phyloP scores from a whole-genome alignment of 148 eudicot genomes.

The Vaccinium darrowii region DNA sequence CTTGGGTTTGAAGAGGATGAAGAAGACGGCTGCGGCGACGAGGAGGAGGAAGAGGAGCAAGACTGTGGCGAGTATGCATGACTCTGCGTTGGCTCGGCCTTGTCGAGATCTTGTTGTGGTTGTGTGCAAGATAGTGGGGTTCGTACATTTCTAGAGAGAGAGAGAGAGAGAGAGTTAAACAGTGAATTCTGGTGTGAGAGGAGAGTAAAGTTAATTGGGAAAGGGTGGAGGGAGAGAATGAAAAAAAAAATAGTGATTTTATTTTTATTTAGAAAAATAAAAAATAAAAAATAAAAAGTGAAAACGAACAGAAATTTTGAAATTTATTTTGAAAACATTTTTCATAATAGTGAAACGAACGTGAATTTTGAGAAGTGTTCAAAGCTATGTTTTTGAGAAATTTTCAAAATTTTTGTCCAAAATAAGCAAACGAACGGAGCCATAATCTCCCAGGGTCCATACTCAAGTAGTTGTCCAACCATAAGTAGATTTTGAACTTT shows the following conservation, averaged over 20 bases:
- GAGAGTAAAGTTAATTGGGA: background rate
- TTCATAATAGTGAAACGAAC: too few species aligned
- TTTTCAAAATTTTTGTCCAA: too few species aligned
- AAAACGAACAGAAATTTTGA: too few species aligned
- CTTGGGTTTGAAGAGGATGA: constrained; percentile 73
- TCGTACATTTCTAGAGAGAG: constrained; percentile 20
- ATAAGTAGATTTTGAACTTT: background rate
- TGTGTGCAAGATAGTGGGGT: background rate
- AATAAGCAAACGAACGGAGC: too few species aligned
- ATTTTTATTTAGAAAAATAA: too few species aligned
- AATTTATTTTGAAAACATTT: too few species aligned
- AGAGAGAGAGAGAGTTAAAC: background rate
- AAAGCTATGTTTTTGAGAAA: too few species aligned
- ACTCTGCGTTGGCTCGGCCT: constrained; percentile 43
- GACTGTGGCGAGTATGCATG: constrained; percentile 65
- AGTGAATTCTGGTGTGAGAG: background rate
- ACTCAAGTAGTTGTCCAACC: background rate
- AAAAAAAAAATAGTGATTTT: too few species aligned
- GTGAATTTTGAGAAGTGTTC: too few species aligned
- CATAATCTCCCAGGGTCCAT: background rate
- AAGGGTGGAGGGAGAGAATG: background rate
- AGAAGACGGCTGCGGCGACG: constrained; percentile 42
- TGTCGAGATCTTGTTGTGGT: constrained; percentile 30
- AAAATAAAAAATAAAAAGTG: too few species aligned
- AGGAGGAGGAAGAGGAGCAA: constrained; percentile 50